These are phyloP conservation scores for Tuber magnatum DNA, from an alignment of 495 filamentous ascomycete species.

Conservation along the genomic window DNA sequence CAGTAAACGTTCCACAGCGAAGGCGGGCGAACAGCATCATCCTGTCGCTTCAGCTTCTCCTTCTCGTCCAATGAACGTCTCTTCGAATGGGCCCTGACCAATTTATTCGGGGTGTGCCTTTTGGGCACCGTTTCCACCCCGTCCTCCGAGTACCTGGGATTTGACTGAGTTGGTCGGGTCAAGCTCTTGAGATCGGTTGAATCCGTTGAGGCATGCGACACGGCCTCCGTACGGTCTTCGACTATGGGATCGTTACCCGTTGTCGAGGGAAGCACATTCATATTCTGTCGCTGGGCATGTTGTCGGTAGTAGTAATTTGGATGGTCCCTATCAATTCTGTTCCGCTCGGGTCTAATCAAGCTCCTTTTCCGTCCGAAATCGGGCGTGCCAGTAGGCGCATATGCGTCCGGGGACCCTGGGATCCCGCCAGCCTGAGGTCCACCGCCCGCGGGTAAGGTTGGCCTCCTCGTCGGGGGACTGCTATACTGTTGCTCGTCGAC, in stretches of 20 bases:
- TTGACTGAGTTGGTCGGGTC: conserved; percentile 43
- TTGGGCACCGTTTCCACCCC: conserved; percentile 13
- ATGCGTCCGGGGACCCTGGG: conserved; percentile 12
- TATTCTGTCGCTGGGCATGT: conserved; percentile 70
- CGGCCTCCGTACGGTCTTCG: conserved; percentile 59
- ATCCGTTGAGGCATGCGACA: conserved; percentile 43
- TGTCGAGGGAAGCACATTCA: conserved; percentile 78
- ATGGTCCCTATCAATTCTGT: conserved; percentile 69
- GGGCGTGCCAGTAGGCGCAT: conserved; percentile 40
- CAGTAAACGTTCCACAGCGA: conserved; percentile 96
- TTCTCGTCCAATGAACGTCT: conserved; percentile 55
- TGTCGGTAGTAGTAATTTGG: conserved; percentile 92
- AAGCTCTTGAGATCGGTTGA: conserved; percentile 49
- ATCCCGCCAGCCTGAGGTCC: conserved; percentile 43
- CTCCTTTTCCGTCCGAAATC: conserved; percentile 67
- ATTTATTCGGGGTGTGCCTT: conserved; percentile 45
- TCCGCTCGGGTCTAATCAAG: conserved; percentile 80
- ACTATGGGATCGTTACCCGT: conserved; percentile 84
- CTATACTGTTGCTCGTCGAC: conserved; percentile 44
- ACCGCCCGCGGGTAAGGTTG: conserved; percentile 39
- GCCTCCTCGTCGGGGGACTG: conserved; percentile 40
- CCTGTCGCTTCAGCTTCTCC: conserved; percentile 46
- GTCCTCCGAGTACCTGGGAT: conserved; percentile 33
- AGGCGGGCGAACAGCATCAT: conserved; percentile 68
- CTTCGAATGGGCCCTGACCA: conserved; percentile 49